These are phyloP conservation scores for Colletotrichum tanaceti DNA, from an alignment of 2,329 filamentous ascomycete species.

Conservation along the genomic window DNA sequence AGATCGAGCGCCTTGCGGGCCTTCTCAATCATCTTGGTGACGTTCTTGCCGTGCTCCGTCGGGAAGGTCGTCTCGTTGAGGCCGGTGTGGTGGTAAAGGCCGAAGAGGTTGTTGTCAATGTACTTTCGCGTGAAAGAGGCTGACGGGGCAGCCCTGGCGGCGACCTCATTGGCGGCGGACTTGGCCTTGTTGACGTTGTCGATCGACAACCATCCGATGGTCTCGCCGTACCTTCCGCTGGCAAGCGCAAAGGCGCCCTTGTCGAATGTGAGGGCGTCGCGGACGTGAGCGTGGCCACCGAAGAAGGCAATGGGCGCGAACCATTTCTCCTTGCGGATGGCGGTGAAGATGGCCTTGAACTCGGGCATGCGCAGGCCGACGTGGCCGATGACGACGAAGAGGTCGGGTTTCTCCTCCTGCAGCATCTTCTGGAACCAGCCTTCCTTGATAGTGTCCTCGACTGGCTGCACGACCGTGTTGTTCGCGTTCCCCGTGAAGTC, in stretches of 20 bases:
- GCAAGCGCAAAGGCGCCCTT: constrained; percentile 81
- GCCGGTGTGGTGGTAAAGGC: constrained; percentile 82
- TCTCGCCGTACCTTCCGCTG: constrained; percentile 93
- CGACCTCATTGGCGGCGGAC: constrained; percentile 43
- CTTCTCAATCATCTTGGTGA: constrained; percentile 74
- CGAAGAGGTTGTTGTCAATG: constrained; percentile 93
- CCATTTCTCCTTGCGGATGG: constrained; percentile 81
- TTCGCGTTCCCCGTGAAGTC: constrained; percentile 92
- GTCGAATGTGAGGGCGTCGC: constrained; percentile 86
- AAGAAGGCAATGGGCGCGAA: constrained; percentile 91
- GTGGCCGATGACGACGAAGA: constrained; percentile 89
- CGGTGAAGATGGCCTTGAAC: constrained; percentile 80
- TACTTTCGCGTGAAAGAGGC: constrained; percentile 81
- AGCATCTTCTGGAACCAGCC: constrained; percentile 91
- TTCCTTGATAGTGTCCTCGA: constrained; percentile 83
- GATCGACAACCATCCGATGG: constrained; percentile 92
- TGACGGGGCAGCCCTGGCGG: constrained; percentile 45
- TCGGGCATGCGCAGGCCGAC: constrained; percentile 85
- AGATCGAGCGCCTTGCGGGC: constrained; percentile 78
- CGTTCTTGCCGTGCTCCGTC: constrained; percentile 78
- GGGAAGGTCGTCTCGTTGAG: constrained; percentile 78
- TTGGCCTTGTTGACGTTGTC: constrained; percentile 65
- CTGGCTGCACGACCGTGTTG: constrained; percentile 85
- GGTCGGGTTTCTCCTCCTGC: constrained; percentile 83
- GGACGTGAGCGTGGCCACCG: constrained; percentile 89